phyloP scores from a whole-genome alignment of 106 monocot genomes.

The Amphibolis antarctica region DNA sequence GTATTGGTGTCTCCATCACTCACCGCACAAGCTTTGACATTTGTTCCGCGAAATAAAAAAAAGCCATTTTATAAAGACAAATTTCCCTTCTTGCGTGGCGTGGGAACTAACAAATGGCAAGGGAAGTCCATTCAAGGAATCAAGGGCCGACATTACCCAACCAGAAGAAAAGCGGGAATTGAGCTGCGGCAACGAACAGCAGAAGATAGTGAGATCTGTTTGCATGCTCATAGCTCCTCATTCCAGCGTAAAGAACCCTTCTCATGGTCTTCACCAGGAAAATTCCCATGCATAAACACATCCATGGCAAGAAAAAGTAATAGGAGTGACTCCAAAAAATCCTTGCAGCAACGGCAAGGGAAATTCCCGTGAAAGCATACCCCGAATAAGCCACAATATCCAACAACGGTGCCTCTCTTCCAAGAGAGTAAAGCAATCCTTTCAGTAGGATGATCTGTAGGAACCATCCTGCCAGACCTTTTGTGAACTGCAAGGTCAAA shows the following conservation, averaged over 20 bases:
- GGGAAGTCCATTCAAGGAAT: too few species aligned
- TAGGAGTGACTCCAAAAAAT: slow-evolving; percentile 27
- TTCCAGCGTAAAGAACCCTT: slow-evolving; percentile 30
- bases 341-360: slow-evolving; percentile 15
- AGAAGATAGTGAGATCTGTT: slow-evolving; percentile 29
- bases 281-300: slow-evolving; percentile 28
- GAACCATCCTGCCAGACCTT: slow-evolving; percentile 29
- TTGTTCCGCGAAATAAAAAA: too few species aligned
- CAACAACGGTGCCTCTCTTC: slow-evolving; percentile 25
- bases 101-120: too few species aligned
- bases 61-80: too few species aligned
- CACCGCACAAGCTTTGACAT: too few species aligned
- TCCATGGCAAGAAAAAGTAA: slow-evolving; percentile 31
- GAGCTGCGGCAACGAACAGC: slow-evolving; percentile 25
- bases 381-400: slow-evolving; percentile 35
- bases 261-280: slow-evolving; percentile 41
- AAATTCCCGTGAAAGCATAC: slow-evolving; percentile 27
- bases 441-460: slow-evolving; percentile 20
- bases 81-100: too few species aligned
- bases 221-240: slow-evolving; percentile 29
- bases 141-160: slow-evolving; percentile 17
- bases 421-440: slow-evolving; percentile 27
- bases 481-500: slow-evolving; percentile 33
- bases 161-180: slow-evolving; percentile 40
- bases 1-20: too few species aligned